These are phyloP conservation scores for Cytospora piceicola DNA, from an alignment of 2,329 filamentous ascomycete species.

Conservation along the genomic window DNA sequence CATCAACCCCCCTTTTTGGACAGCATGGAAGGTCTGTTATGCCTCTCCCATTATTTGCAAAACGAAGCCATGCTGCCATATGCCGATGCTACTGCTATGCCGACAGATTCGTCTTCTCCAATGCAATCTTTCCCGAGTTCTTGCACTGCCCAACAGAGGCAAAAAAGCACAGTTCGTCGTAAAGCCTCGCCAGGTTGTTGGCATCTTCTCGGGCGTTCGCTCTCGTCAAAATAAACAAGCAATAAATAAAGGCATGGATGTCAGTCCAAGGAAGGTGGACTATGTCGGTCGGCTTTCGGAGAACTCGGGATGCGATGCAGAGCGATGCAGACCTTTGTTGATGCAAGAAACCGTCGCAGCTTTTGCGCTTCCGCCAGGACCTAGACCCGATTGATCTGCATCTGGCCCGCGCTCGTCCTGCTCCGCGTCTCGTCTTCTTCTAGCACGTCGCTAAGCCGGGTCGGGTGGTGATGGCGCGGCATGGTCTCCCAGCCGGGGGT, in stretches of 20 bases:
- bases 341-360: constrained; percentile 9
- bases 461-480: constrained; percentile 83
- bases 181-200: not conserved
- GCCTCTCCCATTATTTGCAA: not conserved
- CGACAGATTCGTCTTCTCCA: constrained; percentile 14
- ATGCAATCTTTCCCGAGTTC: constrained; percentile 11
- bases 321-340: not conserved
- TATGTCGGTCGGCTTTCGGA: not conserved
- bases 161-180: constrained; percentile 12
- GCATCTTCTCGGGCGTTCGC: not conserved
- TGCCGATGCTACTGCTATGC: constrained; percentile 24
- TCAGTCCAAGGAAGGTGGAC: not conserved
- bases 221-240: not conserved
- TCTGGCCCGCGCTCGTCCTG: constrained; percentile 72
- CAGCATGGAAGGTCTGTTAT: not conserved
- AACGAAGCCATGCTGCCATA: constrained; percentile 14
- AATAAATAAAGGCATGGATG: not conserved
- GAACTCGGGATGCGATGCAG: not conserved
- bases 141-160: constrained; percentile 9
- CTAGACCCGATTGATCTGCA: constrained; percentile 58
- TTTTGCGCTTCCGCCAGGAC: constrained; percentile 6
- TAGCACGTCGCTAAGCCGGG: constrained; percentile 83
- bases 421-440: constrained; percentile 84
- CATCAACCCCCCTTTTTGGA: not conserved
- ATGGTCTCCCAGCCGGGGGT: constrained; percentile 76